Percentiles rank a stretch among this genome's conserved stretches.
These are phyloP conservation scores for Penicillium manginii DNA, from an alignment of 495 filamentous ascomycete genomes.

Conservation along the genomic window DNA sequence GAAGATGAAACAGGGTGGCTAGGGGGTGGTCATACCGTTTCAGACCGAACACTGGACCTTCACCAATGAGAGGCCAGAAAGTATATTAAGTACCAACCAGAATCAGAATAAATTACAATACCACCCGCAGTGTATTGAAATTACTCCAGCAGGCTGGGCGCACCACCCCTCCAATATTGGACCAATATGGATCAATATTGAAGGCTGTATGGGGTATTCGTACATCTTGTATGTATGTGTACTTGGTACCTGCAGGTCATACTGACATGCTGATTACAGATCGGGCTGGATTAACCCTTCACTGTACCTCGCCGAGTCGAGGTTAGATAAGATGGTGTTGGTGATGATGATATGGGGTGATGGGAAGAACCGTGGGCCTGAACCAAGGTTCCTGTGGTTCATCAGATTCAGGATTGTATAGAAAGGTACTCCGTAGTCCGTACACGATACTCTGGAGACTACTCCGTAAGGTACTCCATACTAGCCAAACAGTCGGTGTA, in stretches of 20 bases:
- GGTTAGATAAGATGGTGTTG: no score
- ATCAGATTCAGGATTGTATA: no score
- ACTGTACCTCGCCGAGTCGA: no score
- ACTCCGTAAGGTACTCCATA: no score
- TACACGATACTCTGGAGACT: no score
- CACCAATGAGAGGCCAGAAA: neutral
- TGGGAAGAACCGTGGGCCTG: no score
- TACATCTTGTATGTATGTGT: no score
- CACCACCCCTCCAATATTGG: conserved; percentile 7
- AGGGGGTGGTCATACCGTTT: conserved; percentile 16
- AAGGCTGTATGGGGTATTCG: neutral
- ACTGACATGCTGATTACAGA: neutral
- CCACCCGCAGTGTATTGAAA: neutral
- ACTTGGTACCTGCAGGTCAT: conserved; percentile 11
- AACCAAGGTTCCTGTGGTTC: no score
- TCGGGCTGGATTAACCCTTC: neutral
- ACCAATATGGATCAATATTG: neutral
- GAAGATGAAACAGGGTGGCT: conserved; percentile 13
- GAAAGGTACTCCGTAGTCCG: no score
- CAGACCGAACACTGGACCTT: neutral
- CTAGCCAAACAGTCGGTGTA: conserved; percentile 34
- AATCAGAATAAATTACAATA: neutral
- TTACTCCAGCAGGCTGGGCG: conserved; percentile 6
- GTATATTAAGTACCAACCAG: neutral
- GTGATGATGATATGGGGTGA: no score